phyloP scores from a whole-genome alignment of 495 filamentous ascomycete genomes.

The Neurospora discreta region DNA sequence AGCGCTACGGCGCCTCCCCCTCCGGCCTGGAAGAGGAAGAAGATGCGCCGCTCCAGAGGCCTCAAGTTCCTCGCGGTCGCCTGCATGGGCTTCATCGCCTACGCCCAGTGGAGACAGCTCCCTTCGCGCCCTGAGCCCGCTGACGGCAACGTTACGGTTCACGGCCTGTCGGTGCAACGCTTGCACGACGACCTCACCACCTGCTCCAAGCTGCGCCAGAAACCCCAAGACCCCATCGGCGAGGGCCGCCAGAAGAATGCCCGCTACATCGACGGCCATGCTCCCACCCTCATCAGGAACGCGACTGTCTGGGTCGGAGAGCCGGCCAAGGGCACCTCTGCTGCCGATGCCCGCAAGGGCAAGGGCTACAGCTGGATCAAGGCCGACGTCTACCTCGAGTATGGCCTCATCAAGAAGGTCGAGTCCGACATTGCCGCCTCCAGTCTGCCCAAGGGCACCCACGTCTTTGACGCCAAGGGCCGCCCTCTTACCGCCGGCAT shows the following conservation, averaged over 20 bases:
- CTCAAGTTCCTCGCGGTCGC: constrained; percentile 24
- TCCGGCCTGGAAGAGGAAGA: constrained; percentile 13
- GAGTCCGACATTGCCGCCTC: constrained; percentile 20
- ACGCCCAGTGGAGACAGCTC: constrained; percentile 37
- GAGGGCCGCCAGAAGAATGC: constrained; percentile 35
- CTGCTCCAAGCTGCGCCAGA: constrained; percentile 28
- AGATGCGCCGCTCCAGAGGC: constrained; percentile 23
- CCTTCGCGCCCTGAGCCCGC: constrained; percentile 1
- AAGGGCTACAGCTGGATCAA: constrained; percentile 32
- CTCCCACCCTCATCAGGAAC: constrained; percentile 40
- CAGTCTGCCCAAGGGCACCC: constrained; percentile 22
- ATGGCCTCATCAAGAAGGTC: constrained; percentile 38
- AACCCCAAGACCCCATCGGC: constrained; percentile 33
- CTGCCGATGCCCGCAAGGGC: constrained; percentile 34
- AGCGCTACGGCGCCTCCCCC: constrained; percentile 3
- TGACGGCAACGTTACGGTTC: constrained; percentile 6
- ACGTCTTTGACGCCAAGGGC: constrained; percentile 42
- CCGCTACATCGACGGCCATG: constrained; percentile 34
- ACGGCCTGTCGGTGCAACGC: constrained; percentile 26
- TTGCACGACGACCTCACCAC: constrained; percentile 28
- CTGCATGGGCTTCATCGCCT: constrained; percentile 34
- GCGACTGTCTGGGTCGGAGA: constrained; percentile 44
- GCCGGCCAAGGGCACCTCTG: constrained; percentile 26
- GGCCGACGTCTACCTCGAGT: constrained; percentile 37
- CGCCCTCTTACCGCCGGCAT: constrained; percentile 51